A percentile compares a stretch with the other conserved stretches of the same genome.
These are phyloP conservation scores for Hypoxylon sp. DNA, from an alignment of 2,329 filamentous ascomycete genomes.

Conservation along the genomic window DNA sequence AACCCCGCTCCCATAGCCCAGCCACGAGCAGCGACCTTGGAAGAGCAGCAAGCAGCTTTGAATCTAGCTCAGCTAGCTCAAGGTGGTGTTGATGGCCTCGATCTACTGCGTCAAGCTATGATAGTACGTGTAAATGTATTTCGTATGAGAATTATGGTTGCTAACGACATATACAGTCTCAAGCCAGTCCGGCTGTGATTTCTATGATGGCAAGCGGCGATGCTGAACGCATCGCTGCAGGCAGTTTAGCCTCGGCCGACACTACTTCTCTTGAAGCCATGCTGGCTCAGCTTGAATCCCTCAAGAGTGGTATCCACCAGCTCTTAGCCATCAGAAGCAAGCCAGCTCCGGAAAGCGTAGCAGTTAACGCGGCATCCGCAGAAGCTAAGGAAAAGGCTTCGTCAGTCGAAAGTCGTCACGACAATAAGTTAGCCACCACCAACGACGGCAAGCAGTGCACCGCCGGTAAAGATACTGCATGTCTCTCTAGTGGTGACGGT, in stretches of 20 bases:
- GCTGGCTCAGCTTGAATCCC: constrained; percentile 63
- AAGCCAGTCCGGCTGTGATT: constrained; percentile 63
- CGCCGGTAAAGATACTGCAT: constrained; percentile 28
- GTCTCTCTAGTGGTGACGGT: constrained; percentile 21
- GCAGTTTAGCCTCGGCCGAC: constrained; percentile 61
- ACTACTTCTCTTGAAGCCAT: constrained; percentile 63
- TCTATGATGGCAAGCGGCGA: constrained; percentile 65
- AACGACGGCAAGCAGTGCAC: constrained; percentile 43
- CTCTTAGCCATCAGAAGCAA: constrained; percentile 52
- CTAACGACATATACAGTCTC: constrained; percentile 54
- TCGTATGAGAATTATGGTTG: constrained; percentile 8
- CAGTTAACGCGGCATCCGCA: constrained; percentile 17
- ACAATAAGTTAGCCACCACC: constrained; percentile 36
- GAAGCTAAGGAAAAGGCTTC: constrained; percentile 26
- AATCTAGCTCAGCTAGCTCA: constrained; percentile 72
- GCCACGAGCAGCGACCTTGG: constrained; percentile 64
- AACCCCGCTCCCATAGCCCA: constrained; percentile 50
- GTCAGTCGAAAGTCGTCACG: constrained; percentile 40
- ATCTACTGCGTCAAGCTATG: constrained; percentile 71
- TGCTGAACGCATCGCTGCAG: constrained; percentile 59
- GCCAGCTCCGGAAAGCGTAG: constrained; percentile 12
- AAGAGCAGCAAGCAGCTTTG: constrained; percentile 76
- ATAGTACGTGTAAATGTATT: constrained; percentile 66
- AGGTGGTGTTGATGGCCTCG: constrained; percentile 64
- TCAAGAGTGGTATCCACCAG: constrained; percentile 60